These are phyloP conservation scores for Phytophthora kernoviae DNA, from an alignment of 352 stramenopile species.

Conservation along the genomic window DNA sequence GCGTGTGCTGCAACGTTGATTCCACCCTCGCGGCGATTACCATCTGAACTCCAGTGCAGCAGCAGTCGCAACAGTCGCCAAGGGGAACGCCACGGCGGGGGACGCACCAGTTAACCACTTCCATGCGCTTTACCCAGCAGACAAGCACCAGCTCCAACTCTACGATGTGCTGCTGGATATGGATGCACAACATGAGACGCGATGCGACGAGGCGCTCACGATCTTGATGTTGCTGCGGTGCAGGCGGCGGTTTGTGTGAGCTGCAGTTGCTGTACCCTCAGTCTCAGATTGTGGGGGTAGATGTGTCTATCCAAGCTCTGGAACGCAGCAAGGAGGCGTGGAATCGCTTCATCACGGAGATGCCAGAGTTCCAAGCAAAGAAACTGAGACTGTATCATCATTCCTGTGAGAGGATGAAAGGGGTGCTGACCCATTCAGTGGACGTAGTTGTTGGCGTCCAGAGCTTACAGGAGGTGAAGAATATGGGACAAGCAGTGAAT, in stretches of 20 bases:
- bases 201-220: slow-evolving; percentile 34
- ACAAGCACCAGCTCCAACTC: slow-evolving; percentile 60
- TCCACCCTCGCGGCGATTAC: slow-evolving; percentile 33
- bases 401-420: slow-evolving; percentile 67
- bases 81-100: slow-evolving; percentile 4
- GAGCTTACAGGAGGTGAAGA: slow-evolving; percentile 68
- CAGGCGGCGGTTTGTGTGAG: slow-evolving; percentile 65
- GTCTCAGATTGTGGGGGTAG: slow-evolving; percentile 53
- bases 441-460: slow-evolving; percentile 64
- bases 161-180: slow-evolving; percentile 61
- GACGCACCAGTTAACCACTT: slow-evolving; percentile 29
- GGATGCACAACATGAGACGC: slow-evolving; percentile 29
- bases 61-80: slow-evolving; percentile 16
- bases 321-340: slow-evolving; percentile 70
- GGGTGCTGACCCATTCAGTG: slow-evolving; percentile 53
- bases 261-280: slow-evolving; percentile 63
- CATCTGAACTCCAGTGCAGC: slow-evolving; percentile 27
- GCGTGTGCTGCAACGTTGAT: slow-evolving; percentile 78
- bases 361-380: slow-evolving; percentile 37
- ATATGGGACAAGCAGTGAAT: slow-evolving; percentile 43
- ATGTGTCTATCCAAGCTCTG: slow-evolving; percentile 70
- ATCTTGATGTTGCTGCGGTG: slow-evolving; percentile 68
- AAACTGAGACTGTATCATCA: slow-evolving; percentile 67
- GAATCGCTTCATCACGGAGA: slow-evolving; percentile 49
- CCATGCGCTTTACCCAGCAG: slow-evolving; percentile 34